Evolutionary conservation across 1,139 yeast species (phyloP).

Genomic region (Saccharomyces hybrid): DNA sequence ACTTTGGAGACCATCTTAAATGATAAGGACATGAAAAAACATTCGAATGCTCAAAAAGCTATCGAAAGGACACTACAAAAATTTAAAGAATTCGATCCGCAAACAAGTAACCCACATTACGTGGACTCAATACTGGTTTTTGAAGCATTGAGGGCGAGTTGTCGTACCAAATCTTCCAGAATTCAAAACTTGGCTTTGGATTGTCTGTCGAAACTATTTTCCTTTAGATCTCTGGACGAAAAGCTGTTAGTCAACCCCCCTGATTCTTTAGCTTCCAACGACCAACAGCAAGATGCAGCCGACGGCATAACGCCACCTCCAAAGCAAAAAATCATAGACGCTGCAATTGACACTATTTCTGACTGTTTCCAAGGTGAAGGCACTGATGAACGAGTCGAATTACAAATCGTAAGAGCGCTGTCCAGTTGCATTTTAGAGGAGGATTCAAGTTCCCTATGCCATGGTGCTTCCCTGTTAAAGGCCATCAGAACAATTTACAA

Average conservation of each 20-base stretch:
- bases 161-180: slow-evolving; percentile 45
- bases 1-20: slow-evolving; percentile 25
- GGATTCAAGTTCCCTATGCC: slow-evolving; percentile 60
- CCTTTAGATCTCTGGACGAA: slow-evolving; percentile 54
- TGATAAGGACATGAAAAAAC: slow-evolving; percentile 28
- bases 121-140: slow-evolving; percentile 46
- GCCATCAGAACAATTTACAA: slow-evolving; percentile 92
- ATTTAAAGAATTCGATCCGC: slow-evolving; percentile 20
- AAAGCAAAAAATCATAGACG: slow-evolving; percentile 60
- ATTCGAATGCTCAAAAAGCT: slow-evolving; percentile 22
- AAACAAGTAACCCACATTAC: slow-evolving; percentile 9
- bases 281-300: slow-evolving; percentile 28
- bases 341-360: slow-evolving; percentile 77
- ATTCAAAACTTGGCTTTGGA: slow-evolving; percentile 54
- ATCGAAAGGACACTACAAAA: slow-evolving; percentile 24
- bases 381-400: slow-evolving; percentile 79
- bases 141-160: slow-evolving; percentile 55
- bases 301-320: slow-evolving; percentile 45
- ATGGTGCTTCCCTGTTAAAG: slow-evolving; percentile 79
- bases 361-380: slow-evolving; percentile 87
- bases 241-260: slow-evolving; percentile 39
- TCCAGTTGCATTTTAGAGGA: slow-evolving; percentile 79
- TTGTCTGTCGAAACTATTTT: slow-evolving; percentile 57
- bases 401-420: slow-evolving; percentile 86
- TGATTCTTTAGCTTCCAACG: slow-evolving; percentile 33